phyloP scores from a whole-genome alignment of 768 basidiomycete species.

The Serendipita indica region DNA sequence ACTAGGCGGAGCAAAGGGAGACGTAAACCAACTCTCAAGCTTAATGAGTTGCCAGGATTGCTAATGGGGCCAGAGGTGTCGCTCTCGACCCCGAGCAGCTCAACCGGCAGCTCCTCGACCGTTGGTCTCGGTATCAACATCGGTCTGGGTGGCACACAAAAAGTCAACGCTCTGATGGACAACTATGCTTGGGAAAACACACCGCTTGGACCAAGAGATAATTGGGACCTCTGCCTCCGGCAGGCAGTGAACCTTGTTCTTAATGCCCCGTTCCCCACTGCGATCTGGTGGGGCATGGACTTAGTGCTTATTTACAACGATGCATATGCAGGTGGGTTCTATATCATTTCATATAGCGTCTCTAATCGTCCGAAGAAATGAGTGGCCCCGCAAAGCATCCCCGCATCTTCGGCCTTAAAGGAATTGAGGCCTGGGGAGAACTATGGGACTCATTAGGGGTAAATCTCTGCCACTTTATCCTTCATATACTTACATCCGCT shows the following conservation, averaged over 20 bases:
- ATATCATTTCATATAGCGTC: no score
- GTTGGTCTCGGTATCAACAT: background rate
- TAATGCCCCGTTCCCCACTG: constrained; percentile 13
- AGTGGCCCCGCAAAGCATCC: constrained; percentile 19
- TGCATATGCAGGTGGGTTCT: constrained; percentile 17
- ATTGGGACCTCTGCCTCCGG: constrained; percentile 14
- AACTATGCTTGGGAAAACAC: constrained; percentile 16
- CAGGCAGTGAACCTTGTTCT: constrained; percentile 13
- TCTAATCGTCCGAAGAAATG: no score
- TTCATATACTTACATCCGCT: background rate
- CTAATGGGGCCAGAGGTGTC: background rate
- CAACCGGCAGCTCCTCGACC: background rate
- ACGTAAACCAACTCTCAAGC: background rate
- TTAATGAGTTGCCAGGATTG: background rate
- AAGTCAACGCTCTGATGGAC: constrained; percentile 13
- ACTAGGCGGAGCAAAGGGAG: no score
- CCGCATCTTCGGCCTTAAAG: constrained; percentile 16
- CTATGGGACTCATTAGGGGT: constrained; percentile 18
- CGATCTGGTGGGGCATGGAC: constrained; percentile 18
- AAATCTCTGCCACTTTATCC: background rate
- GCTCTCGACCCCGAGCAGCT: no score
- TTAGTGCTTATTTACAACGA: constrained; percentile 18
- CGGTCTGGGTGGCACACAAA: background rate
- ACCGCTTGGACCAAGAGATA: constrained; percentile 12
- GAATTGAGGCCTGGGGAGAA: constrained; percentile 18